These are phyloP conservation scores for Gamarada debralockiae DNA, from an alignment of 495 filamentous ascomycete species.

Conservation along the genomic window DNA sequence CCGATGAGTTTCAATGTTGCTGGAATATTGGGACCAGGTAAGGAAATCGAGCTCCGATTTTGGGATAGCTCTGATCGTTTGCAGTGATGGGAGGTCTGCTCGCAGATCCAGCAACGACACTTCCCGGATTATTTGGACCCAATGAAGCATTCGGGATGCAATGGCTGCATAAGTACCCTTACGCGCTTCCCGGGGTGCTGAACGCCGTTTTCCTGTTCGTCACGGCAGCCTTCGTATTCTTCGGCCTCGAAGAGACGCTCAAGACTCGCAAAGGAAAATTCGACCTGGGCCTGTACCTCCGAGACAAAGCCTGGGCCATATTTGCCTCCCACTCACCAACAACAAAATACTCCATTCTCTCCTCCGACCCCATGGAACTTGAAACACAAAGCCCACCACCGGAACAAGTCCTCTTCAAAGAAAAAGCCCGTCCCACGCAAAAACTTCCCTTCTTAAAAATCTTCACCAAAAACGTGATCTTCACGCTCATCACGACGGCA, in stretches of 20 bases:
- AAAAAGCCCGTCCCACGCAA: not conserved
- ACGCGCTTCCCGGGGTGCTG: conserved; percentile 68
- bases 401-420: not conserved
- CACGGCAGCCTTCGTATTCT: conserved; percentile 49
- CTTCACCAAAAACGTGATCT: conserved; percentile 67
- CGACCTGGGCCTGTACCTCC: conserved; percentile 40
- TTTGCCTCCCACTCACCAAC: not conserved
- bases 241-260: conserved; percentile 62
- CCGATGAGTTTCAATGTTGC: conserved; percentile 72
- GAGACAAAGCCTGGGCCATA: not conserved
- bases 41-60: conserved; percentile 21
- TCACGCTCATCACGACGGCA: conserved; percentile 12
- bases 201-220: conserved; percentile 59
- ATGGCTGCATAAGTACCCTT: conserved; percentile 66
- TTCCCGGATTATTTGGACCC: conserved; percentile 47
- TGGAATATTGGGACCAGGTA: conserved; percentile 54
- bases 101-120: conserved; percentile 62
- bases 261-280: conserved; percentile 43
- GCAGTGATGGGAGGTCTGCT: conserved; percentile 65
- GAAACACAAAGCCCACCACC: too few species aligned
- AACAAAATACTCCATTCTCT: too few species aligned
- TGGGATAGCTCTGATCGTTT: conserved; percentile 28
- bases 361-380: too few species aligned
- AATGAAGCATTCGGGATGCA: conserved; percentile 54
- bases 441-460: conserved; percentile 61